Conservation (phyloP, 2,329 filamentous ascomycete species). For the Talaromyces sp. region DNA sequence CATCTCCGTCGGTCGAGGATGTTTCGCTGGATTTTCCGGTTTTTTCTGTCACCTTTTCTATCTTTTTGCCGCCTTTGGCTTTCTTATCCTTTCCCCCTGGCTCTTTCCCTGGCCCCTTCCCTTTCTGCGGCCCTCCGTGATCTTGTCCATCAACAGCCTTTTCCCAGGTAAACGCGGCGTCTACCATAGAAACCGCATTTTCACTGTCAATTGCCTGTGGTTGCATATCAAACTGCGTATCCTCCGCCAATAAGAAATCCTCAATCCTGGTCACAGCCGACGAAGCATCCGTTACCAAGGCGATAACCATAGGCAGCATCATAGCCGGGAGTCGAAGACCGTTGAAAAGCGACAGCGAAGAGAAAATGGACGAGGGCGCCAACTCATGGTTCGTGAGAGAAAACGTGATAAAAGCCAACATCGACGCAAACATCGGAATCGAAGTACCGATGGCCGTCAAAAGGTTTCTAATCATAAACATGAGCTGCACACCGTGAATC, state of each 20-base stretch:
- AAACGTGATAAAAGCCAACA: slow-evolving; percentile 83
- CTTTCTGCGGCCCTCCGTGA: neutral
- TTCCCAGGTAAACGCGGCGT: slow-evolving; percentile 86
- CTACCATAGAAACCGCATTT: slow-evolving; percentile 63
- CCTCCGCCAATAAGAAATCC: slow-evolving; percentile 79
- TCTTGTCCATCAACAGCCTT: slow-evolving; percentile 23
- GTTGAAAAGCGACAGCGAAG: slow-evolving; percentile 88
- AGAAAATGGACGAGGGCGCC: slow-evolving; percentile 75
- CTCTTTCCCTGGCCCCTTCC: slow-evolving; percentile 19
- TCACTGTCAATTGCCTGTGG: slow-evolving; percentile 48
- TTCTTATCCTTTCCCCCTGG: slow-evolving; percentile 13
- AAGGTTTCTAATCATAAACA: slow-evolving; percentile 76
- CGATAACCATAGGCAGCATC: slow-evolving; percentile 78
- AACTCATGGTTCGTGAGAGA: slow-evolving; percentile 62
- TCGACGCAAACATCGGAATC: slow-evolving; percentile 86
- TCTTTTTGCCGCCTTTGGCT: neutral
- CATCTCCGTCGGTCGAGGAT: slow-evolving; percentile 27
- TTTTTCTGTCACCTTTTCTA: slow-evolving; percentile 1
- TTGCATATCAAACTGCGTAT: slow-evolving; percentile 68
- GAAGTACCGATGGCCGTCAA: slow-evolving; percentile 79
- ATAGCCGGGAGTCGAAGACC: slow-evolving; percentile 82
- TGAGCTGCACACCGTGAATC: slow-evolving; percentile 73
- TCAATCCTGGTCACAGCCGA: slow-evolving; percentile 78
- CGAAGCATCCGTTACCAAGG: slow-evolving; percentile 82
- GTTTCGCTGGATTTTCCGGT: slow-evolving; percentile 21